A percentile compares a stretch with the other conserved stretches of the same genome.
Evolutionary conservation across 345 rosid species (phyloP).

Genomic region (Streptanthus diversifolius): DNA sequence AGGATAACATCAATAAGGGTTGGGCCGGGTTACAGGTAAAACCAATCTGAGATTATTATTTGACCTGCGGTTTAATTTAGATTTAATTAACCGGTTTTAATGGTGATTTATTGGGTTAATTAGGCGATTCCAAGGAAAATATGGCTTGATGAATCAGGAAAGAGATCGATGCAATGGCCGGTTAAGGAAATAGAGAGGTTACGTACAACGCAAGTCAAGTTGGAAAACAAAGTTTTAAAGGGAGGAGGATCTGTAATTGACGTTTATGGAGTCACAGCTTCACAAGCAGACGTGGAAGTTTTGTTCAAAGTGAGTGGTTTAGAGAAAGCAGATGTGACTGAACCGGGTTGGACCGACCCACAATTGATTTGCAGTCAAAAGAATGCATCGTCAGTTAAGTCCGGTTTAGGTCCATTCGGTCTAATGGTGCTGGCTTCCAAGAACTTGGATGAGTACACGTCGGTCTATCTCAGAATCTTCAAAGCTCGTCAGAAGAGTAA

Average conservation of each 20-base stretch:
- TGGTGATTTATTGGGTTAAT: neutral
- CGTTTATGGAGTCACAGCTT: conserved; percentile 50
- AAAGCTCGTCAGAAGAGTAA: conserved; percentile 23
- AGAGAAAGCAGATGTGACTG: conserved; percentile 48
- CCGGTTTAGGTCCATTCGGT: conserved; percentile 71
- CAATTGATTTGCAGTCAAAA: conserved; percentile 44
- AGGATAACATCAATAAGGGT: conserved; percentile 39
- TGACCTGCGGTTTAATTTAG: neutral
- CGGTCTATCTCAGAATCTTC: conserved; percentile 59
- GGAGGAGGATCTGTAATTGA: conserved; percentile 39
- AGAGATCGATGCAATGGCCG: conserved; percentile 68
- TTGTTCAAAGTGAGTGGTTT: conserved; percentile 41
- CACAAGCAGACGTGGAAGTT: conserved; percentile 70
- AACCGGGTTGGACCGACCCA: conserved; percentile 56
- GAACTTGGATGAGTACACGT: conserved; percentile 51
- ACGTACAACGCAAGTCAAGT: conserved; percentile 30
- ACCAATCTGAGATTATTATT: neutral
- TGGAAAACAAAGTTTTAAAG: conserved; percentile 25
- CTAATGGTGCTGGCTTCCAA: conserved; percentile 50
- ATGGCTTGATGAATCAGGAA: conserved; percentile 49
- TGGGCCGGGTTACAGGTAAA: conserved; percentile 56
- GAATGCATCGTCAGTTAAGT: conserved; percentile 37
- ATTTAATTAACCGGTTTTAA: neutral
- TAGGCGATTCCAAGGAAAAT: conserved; percentile 59
- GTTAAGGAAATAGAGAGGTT: conserved; percentile 46